phyloP scores from a whole-genome alignment of 495 filamentous ascomycete species.

The Clohesyomyces aquaticus region DNA sequence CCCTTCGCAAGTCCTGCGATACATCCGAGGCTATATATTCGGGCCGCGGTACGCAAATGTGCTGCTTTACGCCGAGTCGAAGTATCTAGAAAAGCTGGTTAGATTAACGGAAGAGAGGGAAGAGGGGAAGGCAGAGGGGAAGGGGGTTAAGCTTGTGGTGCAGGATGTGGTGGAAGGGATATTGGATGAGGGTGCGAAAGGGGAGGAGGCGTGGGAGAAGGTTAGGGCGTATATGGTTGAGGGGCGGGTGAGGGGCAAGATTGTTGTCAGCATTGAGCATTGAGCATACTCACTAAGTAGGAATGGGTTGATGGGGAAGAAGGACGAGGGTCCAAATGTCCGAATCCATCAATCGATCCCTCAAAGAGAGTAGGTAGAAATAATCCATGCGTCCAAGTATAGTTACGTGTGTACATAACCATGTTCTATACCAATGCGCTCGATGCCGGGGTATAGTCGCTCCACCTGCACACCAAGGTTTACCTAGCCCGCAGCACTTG shows the following conservation, averaged over 20 bases:
- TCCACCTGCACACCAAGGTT: no score
- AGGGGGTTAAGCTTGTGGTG: slow-evolving; percentile 32
- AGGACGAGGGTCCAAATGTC: no score
- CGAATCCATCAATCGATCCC: no score
- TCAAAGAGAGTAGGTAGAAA: no score
- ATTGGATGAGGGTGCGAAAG: slow-evolving; percentile 33
- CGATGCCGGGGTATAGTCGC: no score
- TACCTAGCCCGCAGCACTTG: no score
- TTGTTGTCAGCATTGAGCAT: slow-evolving; percentile 39
- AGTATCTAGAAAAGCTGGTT: slow-evolving; percentile 19
- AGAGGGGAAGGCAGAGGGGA: no score
- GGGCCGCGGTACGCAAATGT: slow-evolving; percentile 41
- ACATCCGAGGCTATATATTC: slow-evolving; percentile 28
- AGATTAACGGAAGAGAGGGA: slow-evolving; percentile 13
- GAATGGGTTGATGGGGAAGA: no score
- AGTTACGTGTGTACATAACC: no score
- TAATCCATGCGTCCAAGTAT: no score
- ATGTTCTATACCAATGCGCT: no score
- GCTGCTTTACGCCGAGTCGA: slow-evolving; percentile 30
- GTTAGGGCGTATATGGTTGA: slow-evolving; percentile 41
- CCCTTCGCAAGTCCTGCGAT: slow-evolving; percentile 37
- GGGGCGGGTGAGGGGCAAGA: slow-evolving; percentile 43
- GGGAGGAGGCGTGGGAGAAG: slow-evolving; percentile 35
- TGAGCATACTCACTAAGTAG: neutral
- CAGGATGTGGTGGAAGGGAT: slow-evolving; percentile 29